Evolutionary conservation across 2,329 filamentous ascomycete species (phyloP).

Genomic region (Lasiodiplodia citricola): DNA sequence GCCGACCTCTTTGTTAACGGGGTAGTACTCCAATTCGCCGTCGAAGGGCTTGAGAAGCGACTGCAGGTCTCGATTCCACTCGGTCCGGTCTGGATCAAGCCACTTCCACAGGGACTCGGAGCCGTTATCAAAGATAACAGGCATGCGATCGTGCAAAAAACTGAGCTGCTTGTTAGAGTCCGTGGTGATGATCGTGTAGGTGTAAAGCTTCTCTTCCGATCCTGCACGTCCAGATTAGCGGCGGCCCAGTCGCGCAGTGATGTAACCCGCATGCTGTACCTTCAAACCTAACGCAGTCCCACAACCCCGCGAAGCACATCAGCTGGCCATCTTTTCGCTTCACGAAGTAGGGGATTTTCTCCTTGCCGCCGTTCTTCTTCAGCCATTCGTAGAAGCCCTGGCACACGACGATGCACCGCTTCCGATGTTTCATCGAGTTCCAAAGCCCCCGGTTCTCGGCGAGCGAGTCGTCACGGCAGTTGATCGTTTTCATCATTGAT

Average conservation of each 20-base stretch:
- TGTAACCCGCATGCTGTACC: slow-evolving; percentile 51
- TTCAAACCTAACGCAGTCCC: slow-evolving; percentile 86
- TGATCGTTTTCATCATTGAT: slow-evolving; percentile 85
- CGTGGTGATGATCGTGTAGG: slow-evolving; percentile 94
- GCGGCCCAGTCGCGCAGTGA: slow-evolving; percentile 30
- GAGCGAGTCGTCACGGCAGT: slow-evolving; percentile 90
- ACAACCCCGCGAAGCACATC: slow-evolving; percentile 89
- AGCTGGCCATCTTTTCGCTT: slow-evolving; percentile 81
- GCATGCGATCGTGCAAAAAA: slow-evolving; percentile 95
- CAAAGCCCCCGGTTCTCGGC: slow-evolving; percentile 81
- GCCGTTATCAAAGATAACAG: slow-evolving; percentile 82
- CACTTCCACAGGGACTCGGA: slow-evolving; percentile 73
- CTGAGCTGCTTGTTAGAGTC: slow-evolving; percentile 79
- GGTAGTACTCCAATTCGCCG: slow-evolving; percentile 82
- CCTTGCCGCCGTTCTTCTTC: slow-evolving; percentile 75
- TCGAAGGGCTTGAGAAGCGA: slow-evolving; percentile 77
- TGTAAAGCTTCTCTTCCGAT: slow-evolving; percentile 74
- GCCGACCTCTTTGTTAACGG: slow-evolving; percentile 85
- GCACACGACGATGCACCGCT: slow-evolving; percentile 84
- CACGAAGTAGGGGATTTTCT: slow-evolving; percentile 84
- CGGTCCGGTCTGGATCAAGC: slow-evolving; percentile 74
- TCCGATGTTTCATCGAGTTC: slow-evolving; percentile 86
- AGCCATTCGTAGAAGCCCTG: slow-evolving; percentile 98
- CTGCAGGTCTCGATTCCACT: slow-evolving; percentile 82
- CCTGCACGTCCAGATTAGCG: slow-evolving; percentile 47